Conservation (phyloP, 257 asterid genomes). For the Capsicum baccatum region DNA sequence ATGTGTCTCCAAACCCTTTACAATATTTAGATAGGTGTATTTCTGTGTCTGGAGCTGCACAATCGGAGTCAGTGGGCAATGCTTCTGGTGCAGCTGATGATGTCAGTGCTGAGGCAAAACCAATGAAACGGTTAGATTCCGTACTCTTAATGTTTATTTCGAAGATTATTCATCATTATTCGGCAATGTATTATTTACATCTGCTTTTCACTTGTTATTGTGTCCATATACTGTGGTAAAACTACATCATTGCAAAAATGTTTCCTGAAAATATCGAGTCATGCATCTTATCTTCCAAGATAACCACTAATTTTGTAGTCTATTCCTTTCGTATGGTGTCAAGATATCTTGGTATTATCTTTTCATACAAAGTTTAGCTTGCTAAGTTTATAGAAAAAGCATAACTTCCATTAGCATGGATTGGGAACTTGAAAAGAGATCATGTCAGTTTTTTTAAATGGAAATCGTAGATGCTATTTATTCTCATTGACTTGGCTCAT, state of each 20-base stretch:
- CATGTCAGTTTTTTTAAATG: not conserved
- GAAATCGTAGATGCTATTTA: not conserved
- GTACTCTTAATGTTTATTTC: slow-evolving; percentile 32
- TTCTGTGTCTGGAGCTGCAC: slow-evolving; percentile 48
- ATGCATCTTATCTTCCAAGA: not conserved
- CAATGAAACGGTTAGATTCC: slow-evolving; percentile 60
- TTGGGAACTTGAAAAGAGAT: not conserved
- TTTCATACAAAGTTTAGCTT: not conserved
- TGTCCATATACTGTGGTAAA: not conserved
- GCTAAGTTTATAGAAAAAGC: not conserved
- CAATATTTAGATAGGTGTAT: slow-evolving; percentile 50
- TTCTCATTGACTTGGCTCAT: not conserved
- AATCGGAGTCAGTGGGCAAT: slow-evolving; percentile 39
- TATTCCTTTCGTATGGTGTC: not conserved
- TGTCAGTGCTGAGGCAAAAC: slow-evolving; percentile 44
- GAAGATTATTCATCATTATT: not conserved
- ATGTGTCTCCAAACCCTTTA: slow-evolving; percentile 52
- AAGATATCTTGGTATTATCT: not conserved
- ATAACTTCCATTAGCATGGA: not conserved
- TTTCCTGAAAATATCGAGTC: not conserved
- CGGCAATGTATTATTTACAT: not conserved
- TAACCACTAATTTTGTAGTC: not conserved
- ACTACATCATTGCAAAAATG: not conserved
- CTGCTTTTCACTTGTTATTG: not conserved
- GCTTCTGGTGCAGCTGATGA: slow-evolving; percentile 45